Evolutionary conservation across 768 basidiomycete species (phyloP).

Genomic region (Serendipita vermifera): DNA sequence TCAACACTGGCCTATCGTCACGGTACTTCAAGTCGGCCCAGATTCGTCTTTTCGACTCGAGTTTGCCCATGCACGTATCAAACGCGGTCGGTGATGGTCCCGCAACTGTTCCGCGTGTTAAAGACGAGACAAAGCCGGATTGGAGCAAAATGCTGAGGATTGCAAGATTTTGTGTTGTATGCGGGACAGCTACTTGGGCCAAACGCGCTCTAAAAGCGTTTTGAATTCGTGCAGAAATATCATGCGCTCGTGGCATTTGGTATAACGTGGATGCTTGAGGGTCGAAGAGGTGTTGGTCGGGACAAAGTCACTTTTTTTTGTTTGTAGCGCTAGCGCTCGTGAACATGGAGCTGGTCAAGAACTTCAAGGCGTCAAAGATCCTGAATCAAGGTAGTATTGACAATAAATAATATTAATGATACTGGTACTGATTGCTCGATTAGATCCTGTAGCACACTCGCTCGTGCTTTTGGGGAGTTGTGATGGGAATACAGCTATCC

Average conservation of each 20-base stretch:
- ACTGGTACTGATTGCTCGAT: background rate
- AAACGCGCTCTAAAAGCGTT: constrained; percentile 88
- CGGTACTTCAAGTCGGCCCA: constrained; percentile 95
- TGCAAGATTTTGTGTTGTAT: constrained; percentile 80
- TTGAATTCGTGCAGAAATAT: constrained; percentile 81
- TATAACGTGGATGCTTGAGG: background rate
- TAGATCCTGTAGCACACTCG: constrained; percentile 48
- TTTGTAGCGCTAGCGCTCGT: background rate
- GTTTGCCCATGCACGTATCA: constrained; percentile 33
- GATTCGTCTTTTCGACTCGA: constrained; percentile 61
- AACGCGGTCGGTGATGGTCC: constrained; percentile 56
- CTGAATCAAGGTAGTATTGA: constrained; percentile 35
- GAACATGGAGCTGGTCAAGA: constrained; percentile 16
- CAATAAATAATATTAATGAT: background rate
- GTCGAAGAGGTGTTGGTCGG: background rate
- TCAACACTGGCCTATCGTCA: constrained; percentile 73
- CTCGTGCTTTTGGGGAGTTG: constrained; percentile 53
- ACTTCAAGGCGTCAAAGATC: constrained; percentile 19
- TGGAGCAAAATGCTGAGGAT: constrained; percentile 88
- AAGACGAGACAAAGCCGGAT: constrained; percentile 69
- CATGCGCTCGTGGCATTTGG: constrained; percentile 33
- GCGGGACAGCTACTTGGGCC: constrained; percentile 58
- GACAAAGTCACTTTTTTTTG: constrained; percentile 11
- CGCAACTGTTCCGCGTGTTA: constrained; percentile 65
- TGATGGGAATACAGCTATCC: constrained; percentile 39